These are phyloP conservation scores for Argentina anserina DNA, from an alignment of 306 rosid genomes.

Conservation along the genomic window DNA sequence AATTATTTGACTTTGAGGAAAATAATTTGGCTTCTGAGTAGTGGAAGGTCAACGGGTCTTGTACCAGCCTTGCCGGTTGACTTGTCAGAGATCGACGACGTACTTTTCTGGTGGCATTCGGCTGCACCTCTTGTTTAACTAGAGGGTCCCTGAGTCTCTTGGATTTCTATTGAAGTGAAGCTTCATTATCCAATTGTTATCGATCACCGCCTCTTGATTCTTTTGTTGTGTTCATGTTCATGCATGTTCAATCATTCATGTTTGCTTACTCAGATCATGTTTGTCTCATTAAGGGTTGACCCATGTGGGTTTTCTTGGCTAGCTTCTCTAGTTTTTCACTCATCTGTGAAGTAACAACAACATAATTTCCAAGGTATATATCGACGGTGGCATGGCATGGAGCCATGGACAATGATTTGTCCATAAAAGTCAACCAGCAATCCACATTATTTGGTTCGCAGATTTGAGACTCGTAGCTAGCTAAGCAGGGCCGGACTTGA, in stretches of 20 bases:
- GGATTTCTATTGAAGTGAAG: background rate
- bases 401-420: background rate
- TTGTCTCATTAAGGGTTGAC: background rate
- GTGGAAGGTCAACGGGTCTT: conserved; percentile 50
- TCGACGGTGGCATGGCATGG: background rate
- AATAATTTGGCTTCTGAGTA: background rate
- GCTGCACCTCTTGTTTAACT: conserved; percentile 12
- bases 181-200: background rate
- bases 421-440: background rate
- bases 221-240: background rate
- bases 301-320: conserved; percentile 1
- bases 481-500: too few species aligned
- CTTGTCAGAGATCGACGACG: conserved; percentile 34
- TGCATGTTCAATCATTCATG: background rate
- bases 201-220: background rate
- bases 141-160: conserved; percentile 37
- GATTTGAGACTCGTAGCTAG: background rate
- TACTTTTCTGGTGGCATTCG: background rate
- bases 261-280: background rate
- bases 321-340: background rate
- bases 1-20: background rate
- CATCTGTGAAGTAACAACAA: background rate
- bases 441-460: background rate
- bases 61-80: conserved; percentile 38
- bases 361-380: background rate